Base-by-base conservation (phyloP, 148 eudicot species). In the Pharnaceum exiguum region DNA sequence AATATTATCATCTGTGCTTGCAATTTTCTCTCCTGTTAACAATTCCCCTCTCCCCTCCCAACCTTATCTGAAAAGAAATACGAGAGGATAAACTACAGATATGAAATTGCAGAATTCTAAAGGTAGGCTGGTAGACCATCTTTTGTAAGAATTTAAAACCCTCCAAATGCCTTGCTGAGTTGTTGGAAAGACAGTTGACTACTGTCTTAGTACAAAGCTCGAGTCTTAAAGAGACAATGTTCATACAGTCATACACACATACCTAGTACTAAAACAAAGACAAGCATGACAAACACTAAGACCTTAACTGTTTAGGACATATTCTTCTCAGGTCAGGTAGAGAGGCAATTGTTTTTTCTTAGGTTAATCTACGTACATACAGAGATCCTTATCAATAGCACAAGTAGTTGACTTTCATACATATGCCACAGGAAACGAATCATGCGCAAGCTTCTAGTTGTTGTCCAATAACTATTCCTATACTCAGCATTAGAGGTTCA, bases 1-100 rank as follows among this genome's bases (percentile, higher is more conserved):
- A 60, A 36, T 18, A 60, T 51, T 37, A 46, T 60, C 35, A 52
- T 7, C 35, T 46, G 57, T 35, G 37, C 9, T 50, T 51, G 61
- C 46, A 68, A 29, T 68, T 28, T 29, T 45, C 8, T 59, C 54
- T 58, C 45, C 31, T 11, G 23, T 37, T 37, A 37, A 27, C n/a
- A n/a, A n/a, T n/a, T n/a, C n/a, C n/a, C n/a, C n/a, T n/a, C n/a
- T n/a, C n/a, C 62, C 11, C 36, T 23, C 25, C 46, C 36, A 45
- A 25, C 26, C 24, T 15, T 35, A 25, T 26, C 7, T 19, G 29
- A 63, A 10, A 18, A 58, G 39, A 12, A 15, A 17, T 25, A 3
- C 44, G 28, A 43, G 27, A 11, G 29, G 21, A 30, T n/a, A 13
- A 19, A 35, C 35, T 9, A 37, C 28, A 13, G 50, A 39, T 47